Conservation (phyloP, 331 rosid genomes). For the Malus hybrid region DNA sequence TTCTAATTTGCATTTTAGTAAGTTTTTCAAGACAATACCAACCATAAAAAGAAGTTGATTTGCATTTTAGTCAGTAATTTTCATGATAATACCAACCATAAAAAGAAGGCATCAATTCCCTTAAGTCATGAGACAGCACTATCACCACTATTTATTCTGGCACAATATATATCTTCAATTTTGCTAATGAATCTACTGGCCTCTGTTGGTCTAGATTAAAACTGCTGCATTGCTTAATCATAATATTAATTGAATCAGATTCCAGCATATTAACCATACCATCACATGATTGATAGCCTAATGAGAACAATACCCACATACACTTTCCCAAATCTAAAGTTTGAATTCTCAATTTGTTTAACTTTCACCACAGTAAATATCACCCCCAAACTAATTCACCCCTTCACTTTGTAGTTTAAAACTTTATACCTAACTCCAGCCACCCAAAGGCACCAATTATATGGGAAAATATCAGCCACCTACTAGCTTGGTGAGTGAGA, state of each 20-base stretch:
- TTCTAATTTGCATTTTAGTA: background rate
- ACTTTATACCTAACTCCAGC: background rate
- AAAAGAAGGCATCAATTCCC: conserved; percentile 19
- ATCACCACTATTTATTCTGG: background rate
- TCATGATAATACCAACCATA: background rate
- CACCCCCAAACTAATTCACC: background rate
- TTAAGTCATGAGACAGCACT: background rate
- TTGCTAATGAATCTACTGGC: background rate
- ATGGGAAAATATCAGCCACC: background rate
- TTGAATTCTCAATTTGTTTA: background rate
- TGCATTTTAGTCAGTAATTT: background rate
- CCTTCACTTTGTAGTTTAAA: background rate
- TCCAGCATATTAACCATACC: background rate
- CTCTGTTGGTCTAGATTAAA: background rate
- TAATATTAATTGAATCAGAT: background rate
- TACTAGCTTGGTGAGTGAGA: no score
- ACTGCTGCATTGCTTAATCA: conserved; percentile 2
- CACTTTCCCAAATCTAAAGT: no score
- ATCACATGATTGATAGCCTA: background rate
- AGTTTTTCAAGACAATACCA: background rate
- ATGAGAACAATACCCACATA: no score
- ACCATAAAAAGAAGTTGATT: background rate
- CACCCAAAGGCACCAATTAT: background rate
- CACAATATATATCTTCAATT: background rate
- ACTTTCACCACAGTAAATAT: background rate